Percentiles rank a stretch among this genome's conserved stretches.
These are phyloP conservation scores for slime mould (Dictyostelium discoideum) DNA, from an alignment of 78 protist species.

Conservation along the genomic window dicty_2.7 NC_007088.5:3985501-3986000, in stretches of 20 bases:
- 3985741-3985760: neutral
- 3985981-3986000: neutral
- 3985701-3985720: neutral
- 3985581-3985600: neutral
- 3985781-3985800: neutral
- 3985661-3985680: too few relatives aligned
- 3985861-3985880: slow-evolving; percentile 15
- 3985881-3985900: neutral
- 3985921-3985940: neutral
- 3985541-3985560: neutral
- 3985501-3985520: neutral
- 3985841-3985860: neutral
- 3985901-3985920: neutral
- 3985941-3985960: neutral
- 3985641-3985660: neutral
- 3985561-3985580: neutral
- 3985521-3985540: neutral
- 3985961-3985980: neutral
- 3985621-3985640: neutral
- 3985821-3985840: neutral
- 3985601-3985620: neutral
- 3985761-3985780: neutral
- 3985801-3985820: neutral
- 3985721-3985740: neutral
- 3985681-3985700: neutral